Evolutionary conservation across 331 rosid species (phyloP).

Genomic region (Rosa hybrid): DNA sequence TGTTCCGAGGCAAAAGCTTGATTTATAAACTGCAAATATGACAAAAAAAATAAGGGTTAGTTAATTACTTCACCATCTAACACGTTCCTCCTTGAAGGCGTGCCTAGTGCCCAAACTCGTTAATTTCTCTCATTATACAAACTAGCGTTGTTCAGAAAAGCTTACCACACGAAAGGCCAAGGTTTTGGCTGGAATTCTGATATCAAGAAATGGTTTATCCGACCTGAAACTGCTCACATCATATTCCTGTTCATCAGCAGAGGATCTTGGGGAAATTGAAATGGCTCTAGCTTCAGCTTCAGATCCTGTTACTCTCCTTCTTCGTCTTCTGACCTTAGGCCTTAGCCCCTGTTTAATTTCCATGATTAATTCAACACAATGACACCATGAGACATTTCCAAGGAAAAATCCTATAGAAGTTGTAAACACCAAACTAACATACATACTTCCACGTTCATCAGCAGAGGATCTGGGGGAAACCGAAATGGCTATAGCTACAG

Average conservation of each 20-base stretch:
- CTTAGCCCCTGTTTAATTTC: not conserved
- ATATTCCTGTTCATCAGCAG: not conserved
- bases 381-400: not conserved
- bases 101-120: not conserved
- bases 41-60: not conserved
- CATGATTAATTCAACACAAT: not conserved
- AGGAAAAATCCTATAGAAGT: not conserved
- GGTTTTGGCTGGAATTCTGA: slow-evolving; percentile 13
- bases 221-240: slow-evolving; percentile 15
- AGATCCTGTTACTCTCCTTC: not conserved
- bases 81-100: not conserved
- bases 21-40: not conserved
- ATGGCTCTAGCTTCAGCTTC: slow-evolving; percentile 4
- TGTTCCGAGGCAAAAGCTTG: not conserved
- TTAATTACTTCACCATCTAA: not conserved
- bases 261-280: not conserved
- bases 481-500: not conserved
- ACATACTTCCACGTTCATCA: not conserved
- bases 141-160: not conserved
- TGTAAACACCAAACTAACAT: not conserved
- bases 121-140: not conserved
- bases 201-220: slow-evolving; percentile 12
- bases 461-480: not conserved
- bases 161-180: slow-evolving; percentile 31
- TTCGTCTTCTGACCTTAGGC: not conserved